These are phyloP conservation scores for Novymonas esmeraldas DNA, from an alignment of 208 protist genomes.

Conservation along the genomic window DNA sequence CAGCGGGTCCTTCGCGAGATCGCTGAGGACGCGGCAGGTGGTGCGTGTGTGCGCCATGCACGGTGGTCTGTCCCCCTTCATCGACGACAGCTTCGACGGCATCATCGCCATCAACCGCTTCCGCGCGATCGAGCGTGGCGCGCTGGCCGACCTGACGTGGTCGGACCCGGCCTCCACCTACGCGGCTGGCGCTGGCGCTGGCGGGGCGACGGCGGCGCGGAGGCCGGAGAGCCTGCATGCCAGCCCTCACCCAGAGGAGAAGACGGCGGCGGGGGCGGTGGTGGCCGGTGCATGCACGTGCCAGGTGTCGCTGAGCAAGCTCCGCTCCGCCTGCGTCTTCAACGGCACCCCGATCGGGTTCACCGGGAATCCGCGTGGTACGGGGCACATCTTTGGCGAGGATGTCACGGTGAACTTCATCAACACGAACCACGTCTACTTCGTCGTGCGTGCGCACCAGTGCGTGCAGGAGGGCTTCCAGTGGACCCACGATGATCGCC, in stretches of 20 bases:
- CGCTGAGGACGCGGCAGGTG: conserved; percentile 25
- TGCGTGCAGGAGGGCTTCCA: conserved; percentile 98
- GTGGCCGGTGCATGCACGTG: conserved; percentile 14
- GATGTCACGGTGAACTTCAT: conserved; percentile 98
- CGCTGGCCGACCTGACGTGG: conserved; percentile 99
- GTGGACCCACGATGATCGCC: conserved; percentile 97
- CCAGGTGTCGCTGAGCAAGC: conserved; percentile 24
- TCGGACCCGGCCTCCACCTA: conserved; percentile 96
- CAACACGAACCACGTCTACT: conserved; percentile 95
- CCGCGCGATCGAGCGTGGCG: conserved; percentile 92
- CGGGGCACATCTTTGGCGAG: conserved; percentile 98
- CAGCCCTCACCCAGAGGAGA: too few species aligned
- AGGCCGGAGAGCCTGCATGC: background rate
- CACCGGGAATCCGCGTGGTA: conserved; percentile 97
- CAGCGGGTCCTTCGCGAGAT: conserved; percentile 6
- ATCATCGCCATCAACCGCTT: conserved; percentile 95
- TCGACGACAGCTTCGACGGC: conserved; percentile 95
- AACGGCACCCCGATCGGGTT: conserved; percentile 85
- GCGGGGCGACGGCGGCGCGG: background rate
- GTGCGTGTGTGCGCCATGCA: conserved; percentile 97
- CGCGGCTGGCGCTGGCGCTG: background rate
- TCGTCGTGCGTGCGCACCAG: conserved; percentile 99
- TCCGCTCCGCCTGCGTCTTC: conserved; percentile 42
- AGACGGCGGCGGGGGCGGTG: background rate
- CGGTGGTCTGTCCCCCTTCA: conserved; percentile 96